phyloP scores from a whole-genome alignment of 768 basidiomycete genomes.

The Floccularia luteovirens region DNA sequence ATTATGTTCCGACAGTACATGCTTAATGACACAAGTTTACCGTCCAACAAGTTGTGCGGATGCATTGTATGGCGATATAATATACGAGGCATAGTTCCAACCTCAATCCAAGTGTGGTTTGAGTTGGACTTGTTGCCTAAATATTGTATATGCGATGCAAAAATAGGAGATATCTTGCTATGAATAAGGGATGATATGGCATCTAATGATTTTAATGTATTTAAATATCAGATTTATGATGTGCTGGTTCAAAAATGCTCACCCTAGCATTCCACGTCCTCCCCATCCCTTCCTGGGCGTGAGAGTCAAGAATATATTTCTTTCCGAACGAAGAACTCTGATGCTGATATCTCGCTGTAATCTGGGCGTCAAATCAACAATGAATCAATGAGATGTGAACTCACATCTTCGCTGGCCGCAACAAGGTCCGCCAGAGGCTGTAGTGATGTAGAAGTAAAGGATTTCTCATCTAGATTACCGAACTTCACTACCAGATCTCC shows the following conservation, averaged over 20 bases:
- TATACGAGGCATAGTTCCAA: too few species aligned
- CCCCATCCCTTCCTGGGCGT: conserved; percentile 78
- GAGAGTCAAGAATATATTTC: conserved; percentile 43
- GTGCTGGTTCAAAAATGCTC: conserved; percentile 14
- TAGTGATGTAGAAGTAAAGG: conserved; percentile 45
- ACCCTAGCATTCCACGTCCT: conserved; percentile 83
- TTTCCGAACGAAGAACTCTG: conserved; percentile 43
- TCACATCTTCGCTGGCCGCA: conserved; percentile 68
- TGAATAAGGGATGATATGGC: conserved; percentile 10
- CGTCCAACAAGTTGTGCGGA: too few species aligned
- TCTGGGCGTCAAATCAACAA: neutral
- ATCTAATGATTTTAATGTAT: too few species aligned
- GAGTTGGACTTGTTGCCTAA: too few species aligned
- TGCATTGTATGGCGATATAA: too few species aligned
- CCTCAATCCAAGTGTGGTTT: too few species aligned
- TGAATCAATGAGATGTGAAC: conserved; percentile 13
- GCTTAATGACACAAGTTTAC: too few species aligned
- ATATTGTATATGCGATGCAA: too few species aligned
- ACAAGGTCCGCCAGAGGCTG: conserved; percentile 73
- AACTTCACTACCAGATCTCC: conserved; percentile 74
- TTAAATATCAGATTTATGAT: neutral
- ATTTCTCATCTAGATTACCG: conserved; percentile 47
- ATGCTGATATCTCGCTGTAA: conserved; percentile 52
- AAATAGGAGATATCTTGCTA: too few species aligned
- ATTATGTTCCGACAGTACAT: too few species aligned